These are phyloP conservation scores for Jacaranda copaia DNA, from an alignment of 257 asterid species.

Conservation along the genomic window DNA sequence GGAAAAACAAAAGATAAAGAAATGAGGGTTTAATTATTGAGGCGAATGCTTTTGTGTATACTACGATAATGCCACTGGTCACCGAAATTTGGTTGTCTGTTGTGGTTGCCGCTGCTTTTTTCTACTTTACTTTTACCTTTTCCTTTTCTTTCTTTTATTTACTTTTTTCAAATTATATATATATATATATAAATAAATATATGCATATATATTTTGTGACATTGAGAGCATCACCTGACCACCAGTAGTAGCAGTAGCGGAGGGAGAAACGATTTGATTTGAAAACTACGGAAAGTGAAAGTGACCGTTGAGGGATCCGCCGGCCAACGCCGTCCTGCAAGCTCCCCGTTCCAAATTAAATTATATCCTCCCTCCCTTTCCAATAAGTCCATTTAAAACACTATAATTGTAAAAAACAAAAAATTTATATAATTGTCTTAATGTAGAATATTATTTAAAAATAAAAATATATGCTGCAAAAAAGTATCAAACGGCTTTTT, in stretches of 20 bases:
- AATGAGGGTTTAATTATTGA: slow-evolving; percentile 32
- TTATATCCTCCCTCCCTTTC: background rate
- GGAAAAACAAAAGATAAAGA: background rate
- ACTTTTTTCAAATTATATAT: background rate
- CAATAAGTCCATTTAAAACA: too few species aligned
- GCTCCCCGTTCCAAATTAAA: slow-evolving; percentile 25
- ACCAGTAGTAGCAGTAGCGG: background rate
- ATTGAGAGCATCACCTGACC: background rate
- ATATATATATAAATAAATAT: background rate
- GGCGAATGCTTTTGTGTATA: slow-evolving; percentile 8
- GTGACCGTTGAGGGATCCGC: slow-evolving; percentile 42
- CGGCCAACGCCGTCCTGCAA: background rate
- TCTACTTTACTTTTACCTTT: background rate
- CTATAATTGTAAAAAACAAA: too few species aligned
- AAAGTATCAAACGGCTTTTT: too few species aligned
- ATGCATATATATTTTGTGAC: background rate
- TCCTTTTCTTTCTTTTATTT: background rate
- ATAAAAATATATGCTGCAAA: background rate
- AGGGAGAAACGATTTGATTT: slow-evolving; percentile 3
- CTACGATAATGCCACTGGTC: slow-evolving; percentile 22
- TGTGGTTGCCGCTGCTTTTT: background rate
- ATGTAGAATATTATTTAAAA: background rate
- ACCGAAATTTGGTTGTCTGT: background rate
- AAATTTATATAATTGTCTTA: too few species aligned
- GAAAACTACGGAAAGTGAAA: slow-evolving; percentile 35